Percentiles rank a stretch among this genome's conserved stretches.
Conservation (phyloP, 2,329 filamentous ascomycete genomes). For the Xylariaceae sp. region DNA sequence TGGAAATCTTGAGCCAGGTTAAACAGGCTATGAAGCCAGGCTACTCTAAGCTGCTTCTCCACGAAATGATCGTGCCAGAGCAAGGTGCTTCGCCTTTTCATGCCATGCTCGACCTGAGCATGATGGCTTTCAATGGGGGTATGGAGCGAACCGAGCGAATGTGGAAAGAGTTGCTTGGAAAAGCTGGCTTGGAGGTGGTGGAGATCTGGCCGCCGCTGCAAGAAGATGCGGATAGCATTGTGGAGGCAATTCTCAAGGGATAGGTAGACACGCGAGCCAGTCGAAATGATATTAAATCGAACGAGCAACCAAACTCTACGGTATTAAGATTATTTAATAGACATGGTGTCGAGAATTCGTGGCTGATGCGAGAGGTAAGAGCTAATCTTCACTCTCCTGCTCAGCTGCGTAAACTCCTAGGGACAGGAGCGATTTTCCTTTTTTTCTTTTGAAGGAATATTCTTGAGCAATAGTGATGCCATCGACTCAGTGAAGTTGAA, state of each 20-base stretch:
- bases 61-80: conserved; percentile 45
- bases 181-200: conserved; percentile 15
- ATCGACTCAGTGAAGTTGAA: no score
- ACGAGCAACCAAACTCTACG: no score
- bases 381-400: no score
- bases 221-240: conserved; percentile 16
- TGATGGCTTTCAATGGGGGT: conserved; percentile 25
- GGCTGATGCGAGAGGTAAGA: no score
- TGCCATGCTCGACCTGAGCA: conserved; percentile 21
- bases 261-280: no score
- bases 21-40: conserved; percentile 36
- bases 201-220: conserved; percentile 15
- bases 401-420: no score
- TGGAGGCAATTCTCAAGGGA: conserved; percentile 13
- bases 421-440: no score
- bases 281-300: no score
- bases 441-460: no score
- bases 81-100: conserved; percentile 29
- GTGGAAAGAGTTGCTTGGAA: conserved; percentile 17
- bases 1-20: conserved; percentile 37
- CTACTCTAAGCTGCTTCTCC: conserved; percentile 47
- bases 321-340: no score
- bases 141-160: conserved; percentile 24
- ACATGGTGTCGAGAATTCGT: no score
- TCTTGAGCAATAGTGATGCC: no score